Evolutionary conservation across 164 flowering plant species (phyloP), one percentile per base, ranked within the genome.

Genomic region (Macadamia integrifolia): DNA sequence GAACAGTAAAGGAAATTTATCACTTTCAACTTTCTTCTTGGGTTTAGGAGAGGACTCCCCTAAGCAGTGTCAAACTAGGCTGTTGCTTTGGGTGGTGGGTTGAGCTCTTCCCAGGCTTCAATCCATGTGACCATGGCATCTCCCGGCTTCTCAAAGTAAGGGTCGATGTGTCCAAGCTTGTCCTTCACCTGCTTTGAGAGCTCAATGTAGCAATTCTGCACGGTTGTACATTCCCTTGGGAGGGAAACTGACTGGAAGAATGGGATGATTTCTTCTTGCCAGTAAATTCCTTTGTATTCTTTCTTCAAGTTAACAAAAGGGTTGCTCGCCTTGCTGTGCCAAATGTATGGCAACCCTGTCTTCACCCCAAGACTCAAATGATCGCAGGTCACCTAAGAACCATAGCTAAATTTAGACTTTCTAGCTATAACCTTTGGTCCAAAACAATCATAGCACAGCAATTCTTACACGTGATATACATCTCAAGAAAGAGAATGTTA

Each of bases 251-350:
- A 9, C 69, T 83, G 86, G 79, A 83, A 83, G 71, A 83, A 83
- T 52, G 86, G 86, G 67, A 81, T 83, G 67, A 83, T 79, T 58
- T 83, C 84, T 71, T 83, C 86, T 76, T 83, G 86, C 86, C 86
- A 83, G 78, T 72, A 83, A 14, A 83, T 83, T 56, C 86, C 86
- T n/a, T 83, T 75, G 80, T 83, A 83, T 65, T 83, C 86, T 70
- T 83, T 83, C 79, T 35, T 81, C 62, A 83, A 74, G 79, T 83
- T 83, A 76, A 81, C 84, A 65, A 83, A 83, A n/a, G 86, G 86
- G 76, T 83, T 83, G 62, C 86, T 81, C 0, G 86, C 86, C 67
- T 83, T 83, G 84, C 86, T 83, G 76, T 83, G 86, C 62, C 62
- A 83, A 69, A 83, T 83, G 66, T 83, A 83, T 2, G 86, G 86